Conservation (phyloP, 129 eudicot species). For the Artemisia annua region DNA sequence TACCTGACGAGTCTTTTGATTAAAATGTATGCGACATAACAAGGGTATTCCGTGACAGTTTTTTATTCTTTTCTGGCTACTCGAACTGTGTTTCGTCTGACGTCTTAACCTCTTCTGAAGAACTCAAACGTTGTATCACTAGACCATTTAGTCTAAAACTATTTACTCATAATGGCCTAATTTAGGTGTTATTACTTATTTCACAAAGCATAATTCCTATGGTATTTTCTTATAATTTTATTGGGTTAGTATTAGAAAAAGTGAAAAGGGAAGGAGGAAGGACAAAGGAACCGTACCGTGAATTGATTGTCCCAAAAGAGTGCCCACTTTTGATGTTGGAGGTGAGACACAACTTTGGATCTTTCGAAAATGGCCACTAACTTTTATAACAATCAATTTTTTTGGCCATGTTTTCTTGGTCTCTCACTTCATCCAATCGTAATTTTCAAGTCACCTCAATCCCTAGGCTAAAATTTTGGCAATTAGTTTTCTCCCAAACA, state of each 20-base stretch:
- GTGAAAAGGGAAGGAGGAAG: conserved; percentile 27
- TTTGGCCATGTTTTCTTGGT: conserved; percentile 29
- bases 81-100: too few species aligned
- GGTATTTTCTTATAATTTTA: not conserved
- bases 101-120: too few species aligned
- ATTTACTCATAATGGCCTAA: not conserved
- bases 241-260: conserved; percentile 10
- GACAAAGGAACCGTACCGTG: conserved; percentile 39
- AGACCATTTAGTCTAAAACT: not conserved
- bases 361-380: conserved; percentile 29
- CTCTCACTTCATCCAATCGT: conserved; percentile 15
- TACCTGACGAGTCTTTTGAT: too few species aligned
- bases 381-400: conserved; percentile 28
- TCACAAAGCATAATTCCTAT: not conserved
- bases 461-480: conserved; percentile 17
- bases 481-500: not conserved
- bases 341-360: conserved; percentile 35
- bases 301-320: conserved; percentile 26
- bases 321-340: conserved; percentile 39
- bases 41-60: too few species aligned
- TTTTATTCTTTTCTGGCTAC: too few species aligned
- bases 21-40: too few species aligned
- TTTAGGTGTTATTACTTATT: not conserved
- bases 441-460: conserved; percentile 27
- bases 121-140: too few species aligned